These are phyloP conservation scores for Pestalotiopsis sp. DNA, from an alignment of 2,329 filamentous ascomycete genomes.

Conservation along the genomic window DNA sequence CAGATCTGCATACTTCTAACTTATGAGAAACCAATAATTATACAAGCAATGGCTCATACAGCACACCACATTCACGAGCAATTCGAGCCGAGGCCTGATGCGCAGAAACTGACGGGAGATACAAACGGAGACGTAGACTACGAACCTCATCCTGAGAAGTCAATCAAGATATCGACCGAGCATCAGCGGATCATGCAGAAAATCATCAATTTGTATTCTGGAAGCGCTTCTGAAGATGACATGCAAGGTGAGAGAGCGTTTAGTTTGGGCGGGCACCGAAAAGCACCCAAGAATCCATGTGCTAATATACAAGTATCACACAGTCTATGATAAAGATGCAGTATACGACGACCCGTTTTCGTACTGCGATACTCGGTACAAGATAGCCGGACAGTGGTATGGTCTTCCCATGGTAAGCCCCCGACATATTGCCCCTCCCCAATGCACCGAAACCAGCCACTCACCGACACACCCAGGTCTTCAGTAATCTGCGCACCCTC, in stretches of 20 bases:
- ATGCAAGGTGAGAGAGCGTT: slow-evolving; percentile 33
- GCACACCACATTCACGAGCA: background rate
- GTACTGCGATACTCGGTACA: slow-evolving; percentile 46
- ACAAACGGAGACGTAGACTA: slow-evolving; percentile 38
- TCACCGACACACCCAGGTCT: slow-evolving; percentile 27
- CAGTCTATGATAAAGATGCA: slow-evolving; percentile 46
- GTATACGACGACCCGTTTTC: slow-evolving; percentile 51
- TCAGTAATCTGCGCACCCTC: slow-evolving; percentile 40
- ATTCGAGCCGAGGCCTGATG: slow-evolving; percentile 18
- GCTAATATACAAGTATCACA: background rate
- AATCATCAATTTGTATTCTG: slow-evolving; percentile 48
- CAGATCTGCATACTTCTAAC: too few relatives aligned
- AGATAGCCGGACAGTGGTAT: slow-evolving; percentile 55
- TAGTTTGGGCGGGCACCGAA: too few relatives aligned
- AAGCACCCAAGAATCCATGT: too few relatives aligned
- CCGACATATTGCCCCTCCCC: background rate
- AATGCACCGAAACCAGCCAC: background rate
- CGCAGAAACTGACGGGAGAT: slow-evolving; percentile 16
- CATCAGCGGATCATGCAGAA: slow-evolving; percentile 42
- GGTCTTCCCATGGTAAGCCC: slow-evolving; percentile 38
- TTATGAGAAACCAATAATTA: background rate
- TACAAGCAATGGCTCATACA: background rate
- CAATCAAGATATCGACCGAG: slow-evolving; percentile 34
- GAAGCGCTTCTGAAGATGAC: slow-evolving; percentile 48
- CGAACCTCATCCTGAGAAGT: slow-evolving; percentile 37